Percentiles rank a stretch among this genome's conserved stretches.
phyloP scores from a whole-genome alignment of 2,329 filamentous ascomycete species.

The Fusarium sp. region DNA sequence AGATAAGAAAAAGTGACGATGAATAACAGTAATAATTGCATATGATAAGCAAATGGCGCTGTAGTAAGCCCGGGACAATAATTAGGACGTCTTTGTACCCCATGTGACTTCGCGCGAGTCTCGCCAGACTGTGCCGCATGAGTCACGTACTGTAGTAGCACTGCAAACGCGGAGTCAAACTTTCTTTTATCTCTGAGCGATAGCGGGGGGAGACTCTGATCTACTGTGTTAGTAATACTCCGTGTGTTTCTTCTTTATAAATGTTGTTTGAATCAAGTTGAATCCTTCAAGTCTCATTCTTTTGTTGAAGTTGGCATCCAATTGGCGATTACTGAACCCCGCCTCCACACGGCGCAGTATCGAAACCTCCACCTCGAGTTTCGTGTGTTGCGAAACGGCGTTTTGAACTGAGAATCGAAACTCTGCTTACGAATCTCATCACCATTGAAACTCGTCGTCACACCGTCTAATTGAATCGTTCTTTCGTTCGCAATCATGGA shows the following conservation, averaged over 20 bases:
- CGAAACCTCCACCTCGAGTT: constrained; percentile 7
- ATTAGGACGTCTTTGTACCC: neutral
- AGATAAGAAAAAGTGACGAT: neutral
- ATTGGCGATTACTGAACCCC: constrained; percentile 21
- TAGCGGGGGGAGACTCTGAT: constrained; percentile 11
- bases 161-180: constrained; percentile 10
- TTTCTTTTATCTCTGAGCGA: constrained; percentile 9
- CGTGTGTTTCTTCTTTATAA: neutral
- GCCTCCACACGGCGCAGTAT: constrained; percentile 1
- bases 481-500: constrained; percentile 57
- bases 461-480: neutral
- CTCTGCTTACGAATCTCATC: neutral
- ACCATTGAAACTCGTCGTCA: neutral
- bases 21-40: neutral
- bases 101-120: constrained; percentile 47
- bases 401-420: neutral
- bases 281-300: neutral
- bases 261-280: neutral
- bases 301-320: neutral
- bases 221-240: neutral
- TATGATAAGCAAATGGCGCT: constrained; percentile 2
- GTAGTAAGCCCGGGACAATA: constrained; percentile 18
- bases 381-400: neutral
- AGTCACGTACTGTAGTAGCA: constrained; percentile 37
- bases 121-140: constrained; percentile 39